Evolutionary conservation across 106 monocot genomes (phyloP).

Genomic region (Hemerocallis citrina): DNA sequence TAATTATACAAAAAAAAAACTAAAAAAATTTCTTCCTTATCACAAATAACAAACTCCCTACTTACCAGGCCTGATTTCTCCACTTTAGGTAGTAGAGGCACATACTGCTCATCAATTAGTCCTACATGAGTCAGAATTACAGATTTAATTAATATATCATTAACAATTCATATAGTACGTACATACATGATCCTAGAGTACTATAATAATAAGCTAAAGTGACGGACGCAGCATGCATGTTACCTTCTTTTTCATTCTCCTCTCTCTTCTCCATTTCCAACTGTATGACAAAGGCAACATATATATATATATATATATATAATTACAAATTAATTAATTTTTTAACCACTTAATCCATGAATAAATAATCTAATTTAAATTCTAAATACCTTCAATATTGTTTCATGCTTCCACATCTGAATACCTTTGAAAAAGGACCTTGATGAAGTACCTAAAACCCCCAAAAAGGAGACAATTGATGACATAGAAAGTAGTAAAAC

Average conservation of each 20-base stretch:
- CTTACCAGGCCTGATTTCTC: constrained; percentile 51
- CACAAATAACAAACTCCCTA: no score
- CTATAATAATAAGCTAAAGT: no score
- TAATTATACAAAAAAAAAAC: no score
- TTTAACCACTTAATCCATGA: no score
- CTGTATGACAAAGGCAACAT: constrained; percentile 17
- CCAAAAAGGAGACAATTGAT: no score
- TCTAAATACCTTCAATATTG: constrained; percentile 70
- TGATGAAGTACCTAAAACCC: constrained; percentile 76
- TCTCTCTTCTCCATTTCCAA: constrained; percentile 40
- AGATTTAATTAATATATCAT: neutral
- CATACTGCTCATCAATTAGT: constrained; percentile 23
- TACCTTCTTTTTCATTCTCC: constrained; percentile 19
- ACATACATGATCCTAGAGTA: no score
- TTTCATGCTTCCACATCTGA: constrained; percentile 88
- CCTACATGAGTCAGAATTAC: constrained; percentile 9
- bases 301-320: neutral
- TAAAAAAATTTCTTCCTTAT: no score
- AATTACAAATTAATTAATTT: neutral
- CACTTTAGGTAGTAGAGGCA: constrained; percentile 39
- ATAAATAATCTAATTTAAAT: no score
- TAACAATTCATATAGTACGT: no score
- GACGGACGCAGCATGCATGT: no score
- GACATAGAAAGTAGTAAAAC: no score
- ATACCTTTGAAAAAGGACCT: constrained; percentile 83